Percentiles rank a stretch among this genome's conserved stretches.
phyloP scores from a whole-genome alignment of 331 rosid genomes.

The Rhamnella rubrinervis region DNA sequence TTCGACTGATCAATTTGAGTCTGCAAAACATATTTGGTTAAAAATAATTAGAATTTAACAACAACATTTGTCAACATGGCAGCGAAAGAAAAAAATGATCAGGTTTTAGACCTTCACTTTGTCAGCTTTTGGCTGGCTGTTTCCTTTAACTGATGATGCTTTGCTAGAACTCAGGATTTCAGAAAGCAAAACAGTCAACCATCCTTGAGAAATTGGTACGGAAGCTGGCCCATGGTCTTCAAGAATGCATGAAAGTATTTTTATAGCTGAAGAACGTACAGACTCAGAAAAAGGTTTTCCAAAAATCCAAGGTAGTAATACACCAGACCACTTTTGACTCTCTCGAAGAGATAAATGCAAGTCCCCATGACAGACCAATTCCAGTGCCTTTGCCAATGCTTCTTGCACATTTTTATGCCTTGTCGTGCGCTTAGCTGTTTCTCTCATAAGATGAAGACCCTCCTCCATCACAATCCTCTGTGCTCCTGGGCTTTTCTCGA shows the following conservation, averaged over 20 bases:
- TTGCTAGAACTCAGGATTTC: slow-evolving; percentile 57
- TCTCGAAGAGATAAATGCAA: slow-evolving; percentile 77
- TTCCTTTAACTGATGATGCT: slow-evolving; percentile 60
- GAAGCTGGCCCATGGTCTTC: slow-evolving; percentile 73
- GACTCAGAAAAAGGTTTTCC: slow-evolving; percentile 67
- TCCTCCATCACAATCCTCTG: slow-evolving; percentile 74
- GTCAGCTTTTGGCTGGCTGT: slow-evolving; percentile 55
- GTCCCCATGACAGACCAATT: slow-evolving; percentile 67
- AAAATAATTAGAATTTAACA: background rate
- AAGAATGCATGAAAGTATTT: slow-evolving; percentile 71
- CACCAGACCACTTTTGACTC: slow-evolving; percentile 90
- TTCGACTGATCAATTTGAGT: slow-evolving; percentile 76
- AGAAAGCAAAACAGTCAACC: slow-evolving; percentile 74
- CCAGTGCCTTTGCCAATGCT: slow-evolving; percentile 73
- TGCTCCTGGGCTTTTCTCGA: slow-evolving; percentile 71
- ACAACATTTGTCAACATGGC: background rate
- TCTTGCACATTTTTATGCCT: slow-evolving; percentile 79
- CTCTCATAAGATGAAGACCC: slow-evolving; percentile 86
- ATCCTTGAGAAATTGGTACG: slow-evolving; percentile 83
- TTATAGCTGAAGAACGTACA: slow-evolving; percentile 63
- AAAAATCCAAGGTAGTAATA: slow-evolving; percentile 81
- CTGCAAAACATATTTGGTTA: slow-evolving; percentile 50
- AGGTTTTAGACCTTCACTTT: slow-evolving; percentile 67
- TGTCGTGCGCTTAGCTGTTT: slow-evolving; percentile 58
- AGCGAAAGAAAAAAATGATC: slow-evolving; percentile 6